These are phyloP conservation scores for Aegilops bicornis DNA, from an alignment of 176 grass and related monocot genomes.

Conservation along the genomic window DNA sequence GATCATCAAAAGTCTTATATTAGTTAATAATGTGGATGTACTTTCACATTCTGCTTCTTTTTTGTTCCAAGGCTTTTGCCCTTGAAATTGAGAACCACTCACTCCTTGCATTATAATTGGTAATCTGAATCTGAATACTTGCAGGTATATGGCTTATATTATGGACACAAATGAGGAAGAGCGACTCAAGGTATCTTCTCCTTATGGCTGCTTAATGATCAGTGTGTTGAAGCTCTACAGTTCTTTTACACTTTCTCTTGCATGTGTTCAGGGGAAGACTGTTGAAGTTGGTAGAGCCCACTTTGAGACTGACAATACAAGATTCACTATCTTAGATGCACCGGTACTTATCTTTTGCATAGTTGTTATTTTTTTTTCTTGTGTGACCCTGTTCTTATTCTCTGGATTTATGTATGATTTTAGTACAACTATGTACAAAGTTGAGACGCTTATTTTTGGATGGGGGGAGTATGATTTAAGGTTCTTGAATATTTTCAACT, in stretches of 20 bases:
- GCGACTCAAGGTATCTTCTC: conserved; percentile 61
- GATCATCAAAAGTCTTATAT: too few species aligned
- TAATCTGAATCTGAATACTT: conserved; percentile 25
- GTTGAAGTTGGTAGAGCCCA: conserved; percentile 93
- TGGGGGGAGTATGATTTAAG: background rate
- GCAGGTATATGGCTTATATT: conserved; percentile 99
- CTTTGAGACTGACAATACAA: conserved; percentile 85
- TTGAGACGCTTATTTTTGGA: too few species aligned
- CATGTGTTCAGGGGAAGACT: conserved; percentile 64
- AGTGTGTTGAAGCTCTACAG: background rate
- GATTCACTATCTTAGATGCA: conserved; percentile 91
- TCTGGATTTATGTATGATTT: background rate
- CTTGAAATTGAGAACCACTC: background rate
- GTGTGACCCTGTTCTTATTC: background rate
- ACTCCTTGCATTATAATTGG: background rate
- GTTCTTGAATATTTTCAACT: background rate
- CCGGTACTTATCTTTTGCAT: conserved; percentile 48
- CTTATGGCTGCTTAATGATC: background rate
- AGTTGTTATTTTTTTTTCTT: background rate
- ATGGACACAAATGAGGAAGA: conserved; percentile 99
- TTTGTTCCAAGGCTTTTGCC: background rate
- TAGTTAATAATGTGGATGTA: too few species aligned
- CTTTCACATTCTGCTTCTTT: too few species aligned
- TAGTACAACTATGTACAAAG: too few species aligned
- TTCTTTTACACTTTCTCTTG: conserved; percentile 21